Evolutionary conservation across 306 rosid species (phyloP).

Genomic region (Cercis canadensis): DNA sequence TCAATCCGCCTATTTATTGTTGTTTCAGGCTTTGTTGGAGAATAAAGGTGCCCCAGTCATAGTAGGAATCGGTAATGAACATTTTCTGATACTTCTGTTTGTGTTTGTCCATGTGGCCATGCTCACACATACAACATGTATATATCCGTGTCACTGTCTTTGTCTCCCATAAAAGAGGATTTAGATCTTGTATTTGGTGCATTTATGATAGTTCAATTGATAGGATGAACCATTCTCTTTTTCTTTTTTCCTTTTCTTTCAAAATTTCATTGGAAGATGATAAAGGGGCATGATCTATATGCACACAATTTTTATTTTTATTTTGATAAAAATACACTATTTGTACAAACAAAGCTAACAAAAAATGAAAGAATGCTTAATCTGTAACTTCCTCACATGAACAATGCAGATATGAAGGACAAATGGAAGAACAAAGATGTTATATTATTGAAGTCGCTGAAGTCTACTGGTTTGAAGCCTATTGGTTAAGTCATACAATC

Average conservation of each 20-base stretch:
- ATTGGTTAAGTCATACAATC: neutral
- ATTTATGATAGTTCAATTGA: no score
- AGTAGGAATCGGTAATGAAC: slow-evolving; percentile 90
- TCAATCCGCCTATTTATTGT: slow-evolving; percentile 30
- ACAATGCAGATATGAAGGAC: slow-evolving; percentile 15
- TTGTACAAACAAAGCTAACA: no score
- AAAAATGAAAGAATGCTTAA: neutral
- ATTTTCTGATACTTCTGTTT: slow-evolving; percentile 26
- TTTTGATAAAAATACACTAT: no score
- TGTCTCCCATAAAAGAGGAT: slow-evolving; percentile 22
- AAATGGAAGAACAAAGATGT: slow-evolving; percentile 21
- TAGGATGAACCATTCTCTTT: neutral
- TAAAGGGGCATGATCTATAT: neutral
- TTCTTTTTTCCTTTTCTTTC: neutral
- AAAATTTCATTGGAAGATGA: neutral
- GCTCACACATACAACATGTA: neutral
- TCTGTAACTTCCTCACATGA: neutral
- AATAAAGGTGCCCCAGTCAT: slow-evolving; percentile 91
- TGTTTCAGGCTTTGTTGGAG: slow-evolving; percentile 94
- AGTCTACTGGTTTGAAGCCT: slow-evolving; percentile 19
- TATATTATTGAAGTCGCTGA: neutral
- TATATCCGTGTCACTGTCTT: slow-evolving; percentile 17
- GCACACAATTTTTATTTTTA: neutral
- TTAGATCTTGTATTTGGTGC: no score
- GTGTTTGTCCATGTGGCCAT: slow-evolving; percentile 27